phyloP scores from a whole-genome alignment of 1,284 basidiomycete genomes.

The Hemileia vastatrix region DNA sequence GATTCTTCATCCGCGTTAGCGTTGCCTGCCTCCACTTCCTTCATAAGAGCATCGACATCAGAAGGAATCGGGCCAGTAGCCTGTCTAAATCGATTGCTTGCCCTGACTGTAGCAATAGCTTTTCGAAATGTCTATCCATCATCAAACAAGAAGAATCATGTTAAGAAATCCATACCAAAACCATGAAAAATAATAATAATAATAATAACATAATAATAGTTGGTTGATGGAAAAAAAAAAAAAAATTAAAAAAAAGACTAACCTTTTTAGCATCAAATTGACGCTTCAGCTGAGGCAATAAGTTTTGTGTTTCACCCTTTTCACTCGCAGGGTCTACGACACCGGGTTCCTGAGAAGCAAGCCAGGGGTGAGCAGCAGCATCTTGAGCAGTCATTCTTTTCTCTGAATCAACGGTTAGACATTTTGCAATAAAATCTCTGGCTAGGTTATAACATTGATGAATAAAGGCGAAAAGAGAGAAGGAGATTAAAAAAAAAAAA shows the following conservation, averaged over 20 bases:
- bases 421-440: constrained; percentile 65
- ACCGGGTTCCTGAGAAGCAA: constrained; percentile 45
- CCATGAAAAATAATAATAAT: too few species aligned
- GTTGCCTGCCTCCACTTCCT: constrained; percentile 8
- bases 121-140: constrained; percentile 21
- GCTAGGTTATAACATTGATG: constrained; percentile 62
- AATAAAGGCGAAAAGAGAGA: background rate
- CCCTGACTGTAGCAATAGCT: constrained; percentile 19
- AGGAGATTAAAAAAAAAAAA: constrained; percentile 23
- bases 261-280: constrained; percentile 24
- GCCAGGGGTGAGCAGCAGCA: constrained; percentile 68
- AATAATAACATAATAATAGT: too few species aligned
- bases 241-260: background rate
- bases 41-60: constrained; percentile 16
- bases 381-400: constrained; percentile 65
- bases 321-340: constrained; percentile 45
- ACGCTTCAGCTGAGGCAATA: constrained; percentile 17
- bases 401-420: constrained; percentile 70
- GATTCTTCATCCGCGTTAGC: constrained; percentile 18
- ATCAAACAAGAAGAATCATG: background rate
- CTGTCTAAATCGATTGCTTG: constrained; percentile 15
- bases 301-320: constrained; percentile 18
- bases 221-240: too few species aligned
- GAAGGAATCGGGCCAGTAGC: background rate
- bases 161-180: background rate